Conservation (phyloP, 2,329 filamentous ascomycete species). For the Microdochium paspali region DNA sequence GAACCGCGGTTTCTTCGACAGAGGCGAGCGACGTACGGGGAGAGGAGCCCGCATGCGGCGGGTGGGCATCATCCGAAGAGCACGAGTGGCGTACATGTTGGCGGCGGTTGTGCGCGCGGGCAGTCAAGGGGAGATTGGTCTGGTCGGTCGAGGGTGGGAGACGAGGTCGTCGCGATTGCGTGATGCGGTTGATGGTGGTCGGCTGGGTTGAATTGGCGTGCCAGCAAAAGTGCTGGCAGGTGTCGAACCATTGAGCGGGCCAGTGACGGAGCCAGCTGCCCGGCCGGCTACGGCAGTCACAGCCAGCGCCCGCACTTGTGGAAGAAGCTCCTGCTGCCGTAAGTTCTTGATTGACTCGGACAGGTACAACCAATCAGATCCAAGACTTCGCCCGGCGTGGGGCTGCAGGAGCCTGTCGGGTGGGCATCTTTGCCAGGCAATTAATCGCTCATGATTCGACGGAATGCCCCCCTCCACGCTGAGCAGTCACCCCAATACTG, state of each 20-base stretch:
- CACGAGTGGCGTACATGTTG: conserved; percentile 57
- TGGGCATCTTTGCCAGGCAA: background rate
- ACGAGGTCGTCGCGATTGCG: background rate
- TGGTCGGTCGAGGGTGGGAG: background rate
- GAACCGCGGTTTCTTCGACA: background rate
- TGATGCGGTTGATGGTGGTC: background rate
- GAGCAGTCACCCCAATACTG: background rate
- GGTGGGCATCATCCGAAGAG: conserved; percentile 59
- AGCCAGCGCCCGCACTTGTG: background rate
- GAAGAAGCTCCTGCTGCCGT: no score
- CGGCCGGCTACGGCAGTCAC: background rate
- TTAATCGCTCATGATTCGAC: conserved; percentile 1
- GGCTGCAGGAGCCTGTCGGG: background rate
- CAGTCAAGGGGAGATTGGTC: conserved; percentile 13
- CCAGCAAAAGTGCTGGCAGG: background rate
- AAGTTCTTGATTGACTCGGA: no score
- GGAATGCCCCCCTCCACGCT: background rate
- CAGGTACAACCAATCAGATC: no score
- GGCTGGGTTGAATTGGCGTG: background rate
- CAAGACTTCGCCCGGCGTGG: background rate
- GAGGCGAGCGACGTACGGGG: conserved; percentile 50
- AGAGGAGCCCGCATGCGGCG: conserved; percentile 59
- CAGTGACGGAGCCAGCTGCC: background rate
- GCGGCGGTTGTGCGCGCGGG: conserved; percentile 4
- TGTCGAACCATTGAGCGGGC: background rate